Evolutionary conservation across 2,329 filamentous ascomycete genomes (phyloP).

Genomic region (Hypoxylon sp.): DNA sequence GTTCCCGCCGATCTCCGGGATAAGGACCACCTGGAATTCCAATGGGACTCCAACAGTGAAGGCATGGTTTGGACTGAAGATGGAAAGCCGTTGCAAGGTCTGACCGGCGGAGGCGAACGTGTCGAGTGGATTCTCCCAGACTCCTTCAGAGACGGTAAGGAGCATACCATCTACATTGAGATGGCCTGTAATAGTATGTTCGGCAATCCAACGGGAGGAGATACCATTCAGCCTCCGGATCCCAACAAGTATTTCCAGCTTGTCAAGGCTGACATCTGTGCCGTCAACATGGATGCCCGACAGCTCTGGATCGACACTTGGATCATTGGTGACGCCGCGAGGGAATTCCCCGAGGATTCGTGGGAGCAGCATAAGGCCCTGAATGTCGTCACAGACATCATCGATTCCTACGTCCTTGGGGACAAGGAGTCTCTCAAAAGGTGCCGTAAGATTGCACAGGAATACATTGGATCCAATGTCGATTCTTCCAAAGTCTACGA

Average conservation of each 20-base stretch:
- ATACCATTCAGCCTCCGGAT: slow-evolving; percentile 88
- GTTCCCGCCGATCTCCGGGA: slow-evolving; percentile 80
- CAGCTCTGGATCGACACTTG: slow-evolving; percentile 92
- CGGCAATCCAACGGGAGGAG: slow-evolving; percentile 86
- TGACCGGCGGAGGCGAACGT: slow-evolving; percentile 91
- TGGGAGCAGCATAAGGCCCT: slow-evolving; percentile 92
- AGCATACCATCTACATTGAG: slow-evolving; percentile 94
- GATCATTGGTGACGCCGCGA: slow-evolving; percentile 93
- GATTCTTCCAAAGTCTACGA: slow-evolving; percentile 89
- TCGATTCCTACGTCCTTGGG: slow-evolving; percentile 88
- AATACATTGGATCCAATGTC: slow-evolving; percentile 85
- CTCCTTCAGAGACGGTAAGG: slow-evolving; percentile 84
- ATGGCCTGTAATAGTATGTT: slow-evolving; percentile 99
- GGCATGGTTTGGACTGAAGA: slow-evolving; percentile 94
- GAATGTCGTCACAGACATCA: slow-evolving; percentile 86
- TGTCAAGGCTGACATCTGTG: slow-evolving; percentile 84
- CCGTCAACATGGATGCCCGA: slow-evolving; percentile 87
- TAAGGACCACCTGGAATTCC: slow-evolving; percentile 90
- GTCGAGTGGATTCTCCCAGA: slow-evolving; percentile 92
- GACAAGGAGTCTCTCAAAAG: slow-evolving; percentile 83
- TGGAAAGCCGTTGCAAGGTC: slow-evolving; percentile 89
- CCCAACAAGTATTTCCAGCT: slow-evolving; percentile 87
- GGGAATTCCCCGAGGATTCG: slow-evolving; percentile 89
- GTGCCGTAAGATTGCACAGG: slow-evolving; percentile 84
- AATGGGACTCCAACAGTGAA: slow-evolving; percentile 96